Base-by-base conservation (phyloP, 495 filamentous ascomycete species). In the Podospora tetraspora region DNA sequence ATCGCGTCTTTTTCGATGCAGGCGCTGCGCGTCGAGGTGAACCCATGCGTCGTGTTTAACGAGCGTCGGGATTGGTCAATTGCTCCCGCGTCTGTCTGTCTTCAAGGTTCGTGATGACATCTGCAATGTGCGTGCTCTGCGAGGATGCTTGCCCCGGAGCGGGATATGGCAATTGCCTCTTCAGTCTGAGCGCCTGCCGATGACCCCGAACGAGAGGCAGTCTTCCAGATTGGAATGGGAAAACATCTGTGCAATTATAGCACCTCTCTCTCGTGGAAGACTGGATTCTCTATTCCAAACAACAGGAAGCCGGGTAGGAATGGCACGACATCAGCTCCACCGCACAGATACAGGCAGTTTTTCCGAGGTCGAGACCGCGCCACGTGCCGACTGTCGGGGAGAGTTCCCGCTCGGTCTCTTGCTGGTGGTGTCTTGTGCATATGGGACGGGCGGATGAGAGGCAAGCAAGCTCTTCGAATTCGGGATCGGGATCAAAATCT, bases 1-100 rank as follows among this genome's bases (percentile, higher is more conserved):
- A 71, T 52, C 72, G 70, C 72, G 72, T 72, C 66, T 59, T 64
- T 70, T 70, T 62, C 68, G 25, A 25, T 34, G 32, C 32, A 12
- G 6, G 16, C 6, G 37, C 37, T 52, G 37, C 37, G 37, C 37
- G 37, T 52, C 37, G 43, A 52, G 19, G 68, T 69, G 57, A 52
- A 10, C 65, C 58, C 27, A 32, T 57, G 19, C 56, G 27, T 6
- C 3, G 27, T 34, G 21, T 61, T 32, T n/a, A 16, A 27, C 16
- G 16, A 10, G 12, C 22, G 13, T 63, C 62, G 66, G 10, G 12
- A 73, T 73, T 73, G 71, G 71, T 61, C 69, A 67, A 70, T 70
- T 13, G 34, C 34, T 13, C 13, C 62, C 24, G 64, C 6, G 7
- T 30, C 29, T 29, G 1, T 3, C 8, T 1, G 29, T 43, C 34